phyloP scores from a whole-genome alignment of 192 early-diverging fungal genomes.

The Dissophora ornata region DNA sequence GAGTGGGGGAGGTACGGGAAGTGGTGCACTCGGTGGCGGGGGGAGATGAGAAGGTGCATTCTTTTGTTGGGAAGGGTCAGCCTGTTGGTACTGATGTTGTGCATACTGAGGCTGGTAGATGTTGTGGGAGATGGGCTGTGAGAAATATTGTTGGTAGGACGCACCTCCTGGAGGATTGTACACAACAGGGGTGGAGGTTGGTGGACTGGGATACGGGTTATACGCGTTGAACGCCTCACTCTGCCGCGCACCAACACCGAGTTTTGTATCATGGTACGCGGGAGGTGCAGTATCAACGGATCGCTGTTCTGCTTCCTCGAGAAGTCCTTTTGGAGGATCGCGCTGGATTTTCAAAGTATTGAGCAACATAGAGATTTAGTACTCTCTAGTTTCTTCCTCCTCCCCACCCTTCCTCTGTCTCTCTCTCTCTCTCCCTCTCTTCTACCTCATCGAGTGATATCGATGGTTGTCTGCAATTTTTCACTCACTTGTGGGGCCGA shows the following conservation, averaged over 20 bases:
- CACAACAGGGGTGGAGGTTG: not conserved
- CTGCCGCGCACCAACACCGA: not conserved
- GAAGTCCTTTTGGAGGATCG: conserved; percentile 10
- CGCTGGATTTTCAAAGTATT: not conserved
- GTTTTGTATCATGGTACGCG: conserved; percentile 16
- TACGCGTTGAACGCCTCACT: not conserved
- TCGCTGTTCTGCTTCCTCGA: not conserved
- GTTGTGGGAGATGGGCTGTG: conserved; percentile 12
- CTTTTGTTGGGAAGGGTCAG: too few species aligned
- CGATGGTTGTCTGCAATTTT: not conserved
- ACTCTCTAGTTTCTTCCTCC: too few species aligned
- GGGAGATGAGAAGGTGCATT: conserved; percentile 4
- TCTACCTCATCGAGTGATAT: too few species aligned
- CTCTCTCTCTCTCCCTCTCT: too few species aligned
- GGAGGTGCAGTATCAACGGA: conserved; percentile 6
- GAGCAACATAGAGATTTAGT: too few species aligned
- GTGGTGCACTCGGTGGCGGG: conserved; percentile 11
- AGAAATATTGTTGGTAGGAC: conserved; percentile 20
- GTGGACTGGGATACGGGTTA: conserved; percentile 30
- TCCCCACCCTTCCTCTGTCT: too few species aligned
- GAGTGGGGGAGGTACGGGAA: conserved; percentile 12
- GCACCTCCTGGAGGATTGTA: too few species aligned
- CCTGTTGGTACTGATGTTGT: too few species aligned
- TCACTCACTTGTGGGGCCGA: conserved; percentile 2
- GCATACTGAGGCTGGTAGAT: too few species aligned